Evolutionary conservation across 2,329 filamentous ascomycete genomes (phyloP).

Genomic region (Cytospora leucostoma): DNA sequence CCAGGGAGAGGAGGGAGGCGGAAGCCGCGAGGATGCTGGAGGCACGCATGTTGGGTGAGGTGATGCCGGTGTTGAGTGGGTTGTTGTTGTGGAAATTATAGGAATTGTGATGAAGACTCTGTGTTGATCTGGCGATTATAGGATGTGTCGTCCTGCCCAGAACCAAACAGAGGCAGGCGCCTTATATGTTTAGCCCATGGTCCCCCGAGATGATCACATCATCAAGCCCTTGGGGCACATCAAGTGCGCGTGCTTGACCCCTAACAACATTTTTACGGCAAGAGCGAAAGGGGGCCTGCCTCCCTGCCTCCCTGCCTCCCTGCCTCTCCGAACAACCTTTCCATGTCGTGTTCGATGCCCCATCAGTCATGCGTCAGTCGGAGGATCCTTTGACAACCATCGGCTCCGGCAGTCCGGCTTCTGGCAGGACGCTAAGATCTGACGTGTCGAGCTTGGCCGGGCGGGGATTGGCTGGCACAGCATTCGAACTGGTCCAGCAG

Average conservation of each 20-base stretch:
- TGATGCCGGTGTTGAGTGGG: background rate
- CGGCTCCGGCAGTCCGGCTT: background rate
- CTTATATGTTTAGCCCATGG: background rate
- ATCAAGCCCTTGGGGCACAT: background rate
- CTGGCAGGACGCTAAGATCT: constrained; percentile 5
- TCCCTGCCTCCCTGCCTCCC: too few relatives aligned
- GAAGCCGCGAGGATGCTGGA: constrained; percentile 27
- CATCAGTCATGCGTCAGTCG: background rate
- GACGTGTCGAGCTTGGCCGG: background rate
- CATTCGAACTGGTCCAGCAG: background rate
- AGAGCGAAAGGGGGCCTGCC: background rate
- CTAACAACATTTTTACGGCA: background rate
- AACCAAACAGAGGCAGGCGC: background rate
- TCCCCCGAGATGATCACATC: background rate
- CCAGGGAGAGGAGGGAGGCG: constrained; percentile 31
- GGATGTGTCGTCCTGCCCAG: background rate
- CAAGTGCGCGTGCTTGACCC: background rate
- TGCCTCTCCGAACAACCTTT: background rate
- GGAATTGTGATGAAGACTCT: too few relatives aligned
- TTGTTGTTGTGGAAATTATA: background rate
- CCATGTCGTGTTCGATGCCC: background rate
- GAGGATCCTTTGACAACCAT: background rate
- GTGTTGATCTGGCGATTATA: background rate
- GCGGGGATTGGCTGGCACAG: background rate
- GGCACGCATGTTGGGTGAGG: constrained; percentile 5